A percentile compares a stretch with the other conserved stretches of the same genome.
phyloP scores from a whole-genome alignment of 2,329 filamentous ascomycete species.

The Penicillium brasilianum region DNA sequence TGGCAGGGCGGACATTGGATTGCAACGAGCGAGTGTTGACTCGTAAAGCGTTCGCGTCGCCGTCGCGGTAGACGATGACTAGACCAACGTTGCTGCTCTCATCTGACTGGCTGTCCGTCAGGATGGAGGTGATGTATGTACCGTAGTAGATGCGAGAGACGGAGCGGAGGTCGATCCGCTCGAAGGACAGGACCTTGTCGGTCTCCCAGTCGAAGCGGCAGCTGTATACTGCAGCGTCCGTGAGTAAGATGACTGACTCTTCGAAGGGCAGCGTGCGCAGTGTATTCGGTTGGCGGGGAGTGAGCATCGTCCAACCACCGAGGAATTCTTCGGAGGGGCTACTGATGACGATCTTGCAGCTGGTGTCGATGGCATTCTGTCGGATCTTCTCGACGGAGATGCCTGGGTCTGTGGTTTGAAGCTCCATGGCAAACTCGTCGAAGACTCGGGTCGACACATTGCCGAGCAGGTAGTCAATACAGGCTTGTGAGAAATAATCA shows the following conservation, averaged over 20 bases:
- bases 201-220: constrained; percentile 94
- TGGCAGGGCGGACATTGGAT: constrained; percentile 58
- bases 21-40: constrained; percentile 83
- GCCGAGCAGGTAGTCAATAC: constrained; percentile 91
- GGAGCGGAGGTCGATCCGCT: constrained; percentile 78
- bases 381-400: constrained; percentile 83
- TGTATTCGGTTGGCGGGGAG: constrained; percentile 73
- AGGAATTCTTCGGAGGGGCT: constrained; percentile 84
- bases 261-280: constrained; percentile 76
- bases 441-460: constrained; percentile 85
- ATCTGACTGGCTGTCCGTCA: constrained; percentile 77
- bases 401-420: constrained; percentile 91
- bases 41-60: constrained; percentile 71
- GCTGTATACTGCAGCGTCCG: constrained; percentile 81
- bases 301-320: constrained; percentile 86
- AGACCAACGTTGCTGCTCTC: constrained; percentile 82
- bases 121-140: constrained; percentile 86
- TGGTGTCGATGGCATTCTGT: constrained; percentile 87
- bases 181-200: constrained; percentile 92
- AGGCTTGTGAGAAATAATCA: constrained; percentile 94
- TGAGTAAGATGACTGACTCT: constrained; percentile 85
- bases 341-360: constrained; percentile 81
- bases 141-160: constrained; percentile 76
- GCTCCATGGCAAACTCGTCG: constrained; percentile 89
- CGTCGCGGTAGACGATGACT: constrained; percentile 75